Base-by-base conservation (phyloP, 192 early-diverging fungal genomes). In the Mortierella antarctica region DNA sequence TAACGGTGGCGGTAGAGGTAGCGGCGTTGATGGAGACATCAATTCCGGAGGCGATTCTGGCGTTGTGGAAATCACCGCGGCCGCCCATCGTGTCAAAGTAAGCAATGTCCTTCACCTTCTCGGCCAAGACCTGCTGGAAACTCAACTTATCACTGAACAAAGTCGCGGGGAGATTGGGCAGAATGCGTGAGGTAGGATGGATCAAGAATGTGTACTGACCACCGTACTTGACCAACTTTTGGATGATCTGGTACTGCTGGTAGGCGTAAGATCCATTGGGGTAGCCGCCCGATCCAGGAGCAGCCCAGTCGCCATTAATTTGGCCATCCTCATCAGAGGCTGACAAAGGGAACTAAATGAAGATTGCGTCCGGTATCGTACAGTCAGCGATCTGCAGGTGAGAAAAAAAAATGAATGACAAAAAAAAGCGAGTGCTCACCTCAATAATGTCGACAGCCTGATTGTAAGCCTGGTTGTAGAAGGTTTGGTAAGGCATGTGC, bases 181-280 rank as follows among this genome's bases (percentile, higher is more conserved):
- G 48, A 6, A 4, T 17, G 5, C 15, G 17, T 1, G 58, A 31
- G 57, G 56, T 59, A 7, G 70, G 70, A 41, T 71, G 70, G 21
- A 65, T 59, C 48, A 71, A 11, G 70, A 71, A 71, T 0, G 70
- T 71, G 70, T 71, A 71, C 18, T 57, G 59, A 23, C 70, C 70
- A 42, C 70, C 70, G 21, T 71, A 71, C 15, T 71, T 71, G 56
- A 51, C 70, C 8, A 71, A 47, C 61, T 71, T 71, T n/a, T 62
- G 21, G 50, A 71, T 56, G 12, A 71, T 2, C 4, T 21, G 18
- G 14, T 5, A n/a, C 11, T 71, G 70, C 23, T 71, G 67, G 49
- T 59, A 71, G 12, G 59, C 57, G 10, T 57, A 57, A 12, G 57
- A 61, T 44, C 70, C 70, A 20, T 50, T 56, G 23, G 70, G 57